phyloP scores from a whole-genome alignment of 805 yeast species.

The Monosporozyma solicola region DNA sequence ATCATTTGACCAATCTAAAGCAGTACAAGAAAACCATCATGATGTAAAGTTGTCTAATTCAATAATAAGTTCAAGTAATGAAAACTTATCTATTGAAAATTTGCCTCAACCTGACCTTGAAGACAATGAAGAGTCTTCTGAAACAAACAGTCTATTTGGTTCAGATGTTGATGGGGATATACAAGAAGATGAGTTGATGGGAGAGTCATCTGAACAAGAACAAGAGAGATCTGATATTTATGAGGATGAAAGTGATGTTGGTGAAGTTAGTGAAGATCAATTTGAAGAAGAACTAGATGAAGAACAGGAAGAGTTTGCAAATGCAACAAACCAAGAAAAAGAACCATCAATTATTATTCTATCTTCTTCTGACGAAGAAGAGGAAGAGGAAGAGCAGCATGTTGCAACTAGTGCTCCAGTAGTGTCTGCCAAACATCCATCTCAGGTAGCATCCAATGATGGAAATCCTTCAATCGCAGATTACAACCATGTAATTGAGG shows the following conservation, averaged over 20 bases:
- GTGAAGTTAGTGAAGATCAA: neutral
- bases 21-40: neutral
- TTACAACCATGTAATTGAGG: neutral
- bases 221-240: neutral
- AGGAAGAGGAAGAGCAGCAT: neutral
- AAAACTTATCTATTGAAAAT: neutral
- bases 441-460: neutral
- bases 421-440: neutral
- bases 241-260: neutral
- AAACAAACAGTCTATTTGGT: neutral
- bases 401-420: neutral
- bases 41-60: neutral
- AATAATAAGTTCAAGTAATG: neutral
- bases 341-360: slow-evolving; percentile 5
- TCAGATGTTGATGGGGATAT: neutral
- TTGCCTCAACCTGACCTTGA: neutral
- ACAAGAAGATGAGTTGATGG: slow-evolving; percentile 2
- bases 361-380: slow-evolving; percentile 6
- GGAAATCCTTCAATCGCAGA: neutral
- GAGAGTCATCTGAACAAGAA: neutral
- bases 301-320: neutral
- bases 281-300: neutral
- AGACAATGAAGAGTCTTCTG: neutral
- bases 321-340: neutral
- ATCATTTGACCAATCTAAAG: neutral